Conservation (phyloP, 805 yeast species). For the Yarrowia sp. region DNA sequence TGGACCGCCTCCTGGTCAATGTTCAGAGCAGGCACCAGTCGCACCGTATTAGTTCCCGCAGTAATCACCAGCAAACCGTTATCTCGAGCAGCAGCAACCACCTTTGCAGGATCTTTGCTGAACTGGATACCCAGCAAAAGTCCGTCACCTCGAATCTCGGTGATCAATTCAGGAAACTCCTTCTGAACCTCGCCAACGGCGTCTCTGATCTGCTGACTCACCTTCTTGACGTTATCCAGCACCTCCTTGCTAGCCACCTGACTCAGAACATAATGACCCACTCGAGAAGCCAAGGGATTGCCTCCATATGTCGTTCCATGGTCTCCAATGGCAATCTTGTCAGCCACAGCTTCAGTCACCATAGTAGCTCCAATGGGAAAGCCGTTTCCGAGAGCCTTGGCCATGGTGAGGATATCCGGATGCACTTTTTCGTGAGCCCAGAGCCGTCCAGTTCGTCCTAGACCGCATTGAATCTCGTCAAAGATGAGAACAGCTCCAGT, state of each 20-base stretch:
- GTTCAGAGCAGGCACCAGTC: slow-evolving; percentile 90
- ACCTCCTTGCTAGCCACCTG: slow-evolving; percentile 62
- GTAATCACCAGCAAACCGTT: slow-evolving; percentile 81
- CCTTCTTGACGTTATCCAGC: slow-evolving; percentile 56
- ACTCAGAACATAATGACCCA: slow-evolving; percentile 73
- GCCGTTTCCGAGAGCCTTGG: slow-evolving; percentile 96
- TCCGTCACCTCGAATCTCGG: slow-evolving; percentile 83
- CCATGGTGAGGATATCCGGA: slow-evolving; percentile 92
- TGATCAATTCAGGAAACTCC: slow-evolving; percentile 59
- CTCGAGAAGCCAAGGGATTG: slow-evolving; percentile 84
- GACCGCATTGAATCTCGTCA: slow-evolving; percentile 96
- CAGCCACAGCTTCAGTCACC: slow-evolving; percentile 76
- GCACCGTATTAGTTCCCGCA: slow-evolving; percentile 86
- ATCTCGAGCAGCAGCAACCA: slow-evolving; percentile 71
- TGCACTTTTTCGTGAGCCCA: slow-evolving; percentile 88
- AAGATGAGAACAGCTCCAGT: slow-evolving; percentile 75
- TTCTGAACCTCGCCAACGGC: slow-evolving; percentile 47
- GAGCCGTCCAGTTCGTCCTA: slow-evolving; percentile 85
- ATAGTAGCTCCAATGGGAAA: slow-evolving; percentile 94
- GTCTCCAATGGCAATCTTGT: slow-evolving; percentile 78
- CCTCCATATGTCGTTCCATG: slow-evolving; percentile 99
- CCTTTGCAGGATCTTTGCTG: slow-evolving; percentile 54
- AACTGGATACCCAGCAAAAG: slow-evolving; percentile 82
- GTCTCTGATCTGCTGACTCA: slow-evolving; percentile 55
- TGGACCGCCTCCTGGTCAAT: slow-evolving; percentile 66